Evolutionary conservation across 345 rosid species (phyloP).

Genomic region (Pistacia vera): DNA sequence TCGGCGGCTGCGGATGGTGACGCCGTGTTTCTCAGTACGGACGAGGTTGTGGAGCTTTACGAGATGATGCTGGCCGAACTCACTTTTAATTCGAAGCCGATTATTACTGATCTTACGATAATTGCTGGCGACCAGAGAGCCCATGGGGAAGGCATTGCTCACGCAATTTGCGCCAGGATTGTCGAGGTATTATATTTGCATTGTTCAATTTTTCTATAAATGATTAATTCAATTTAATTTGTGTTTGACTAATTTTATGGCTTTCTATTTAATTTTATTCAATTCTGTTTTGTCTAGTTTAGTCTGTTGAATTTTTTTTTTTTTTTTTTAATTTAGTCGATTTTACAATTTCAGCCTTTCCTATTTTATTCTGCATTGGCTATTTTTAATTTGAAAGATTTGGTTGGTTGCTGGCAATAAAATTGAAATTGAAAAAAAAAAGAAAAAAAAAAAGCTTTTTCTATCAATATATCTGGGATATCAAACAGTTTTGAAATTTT

Average conservation of each 20-base stretch:
- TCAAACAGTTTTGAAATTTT: not conserved
- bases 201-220: not conserved
- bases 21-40: slow-evolving; percentile 33
- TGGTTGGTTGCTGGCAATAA: not conserved
- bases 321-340: not conserved
- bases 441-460: not conserved
- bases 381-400: not conserved
- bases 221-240: slow-evolving; percentile 11
- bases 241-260: slow-evolving; percentile 5
- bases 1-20: slow-evolving; percentile 32
- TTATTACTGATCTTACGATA: slow-evolving; percentile 95
- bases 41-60: slow-evolving; percentile 77
- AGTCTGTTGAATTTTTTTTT: not conserved
- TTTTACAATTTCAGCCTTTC: not conserved
- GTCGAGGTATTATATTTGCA: slow-evolving; percentile 59
- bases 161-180: slow-evolving; percentile 83
- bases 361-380: slow-evolving; percentile 4
- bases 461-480: not conserved
- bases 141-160: slow-evolving; percentile 82
- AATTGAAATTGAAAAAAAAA: not conserved
- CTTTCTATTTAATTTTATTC: not conserved
- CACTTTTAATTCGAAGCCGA: slow-evolving; percentile 91
- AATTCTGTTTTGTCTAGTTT: not conserved
- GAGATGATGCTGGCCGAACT: slow-evolving; percentile 69
- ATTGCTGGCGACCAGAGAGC: slow-evolving; percentile 90